Conservation (phyloP, 2,329 filamentous ascomycete species). For the Diaporthe sp. region DNA sequence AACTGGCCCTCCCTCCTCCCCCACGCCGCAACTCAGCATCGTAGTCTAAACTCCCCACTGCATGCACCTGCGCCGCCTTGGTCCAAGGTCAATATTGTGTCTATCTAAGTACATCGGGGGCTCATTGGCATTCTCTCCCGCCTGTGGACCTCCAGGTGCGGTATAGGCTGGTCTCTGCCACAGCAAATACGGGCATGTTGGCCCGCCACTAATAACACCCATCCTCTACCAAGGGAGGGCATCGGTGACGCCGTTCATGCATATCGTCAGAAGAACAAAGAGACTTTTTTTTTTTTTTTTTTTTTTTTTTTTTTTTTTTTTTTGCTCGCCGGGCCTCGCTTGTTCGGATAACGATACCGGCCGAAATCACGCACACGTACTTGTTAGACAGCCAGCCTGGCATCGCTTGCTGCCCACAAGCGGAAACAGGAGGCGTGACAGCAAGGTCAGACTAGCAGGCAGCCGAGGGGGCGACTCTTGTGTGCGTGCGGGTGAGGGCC, state of each 20-base stretch:
- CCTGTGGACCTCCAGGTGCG: conserved; percentile 24
- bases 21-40: conserved; percentile 15
- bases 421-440: conserved; percentile 13
- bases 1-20: not conserved
- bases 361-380: not conserved
- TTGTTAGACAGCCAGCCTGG: not conserved
- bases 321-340: not conserved
- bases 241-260: conserved; percentile 17
- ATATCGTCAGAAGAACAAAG: not conserved
- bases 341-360: not conserved
- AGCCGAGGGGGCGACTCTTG: not conserved
- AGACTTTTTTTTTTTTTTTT: no score
- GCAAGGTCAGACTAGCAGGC: not conserved
- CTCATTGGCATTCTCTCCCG: conserved; percentile 26
- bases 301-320: no score
- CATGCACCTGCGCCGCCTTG: not conserved
- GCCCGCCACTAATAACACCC: conserved; percentile 27
- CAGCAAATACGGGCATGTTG: conserved; percentile 31
- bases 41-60: not conserved
- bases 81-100: conserved; percentile 13
- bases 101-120: conserved; percentile 19
- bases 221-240: conserved; percentile 27
- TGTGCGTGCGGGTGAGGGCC: conserved; percentile 2
- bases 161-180: conserved; percentile 24
- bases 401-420: not conserved